These are phyloP conservation scores for Chytriomyces sp. DNA, from an alignment of 192 early-diverging fungal species.

Conservation along the genomic window DNA sequence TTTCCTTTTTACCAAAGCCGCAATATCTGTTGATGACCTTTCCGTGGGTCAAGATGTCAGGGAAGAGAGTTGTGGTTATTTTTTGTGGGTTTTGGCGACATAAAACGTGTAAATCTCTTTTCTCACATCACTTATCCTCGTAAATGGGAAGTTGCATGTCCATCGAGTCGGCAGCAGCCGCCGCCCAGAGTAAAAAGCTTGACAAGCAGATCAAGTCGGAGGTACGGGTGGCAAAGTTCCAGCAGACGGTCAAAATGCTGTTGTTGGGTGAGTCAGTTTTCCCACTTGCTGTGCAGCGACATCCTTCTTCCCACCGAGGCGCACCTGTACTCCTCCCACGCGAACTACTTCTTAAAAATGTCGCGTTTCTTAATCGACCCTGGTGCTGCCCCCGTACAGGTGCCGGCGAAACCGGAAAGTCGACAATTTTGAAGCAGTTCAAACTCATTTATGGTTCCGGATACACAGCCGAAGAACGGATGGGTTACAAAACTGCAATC, in stretches of 20 bases:
- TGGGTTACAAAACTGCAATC: slow-evolving; percentile 38
- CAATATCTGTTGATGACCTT: too few species aligned
- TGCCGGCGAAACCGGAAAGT: slow-evolving; percentile 56
- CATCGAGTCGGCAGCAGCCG: slow-evolving; percentile 43
- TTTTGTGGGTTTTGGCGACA: too few species aligned
- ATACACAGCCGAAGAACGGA: slow-evolving; percentile 39
- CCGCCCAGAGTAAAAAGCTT: slow-evolving; percentile 55
- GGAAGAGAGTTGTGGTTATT: too few species aligned
- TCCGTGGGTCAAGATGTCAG: too few species aligned
- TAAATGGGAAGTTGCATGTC: slow-evolving; percentile 44
- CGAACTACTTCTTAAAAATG: not conserved
- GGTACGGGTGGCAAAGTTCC: slow-evolving; percentile 26
- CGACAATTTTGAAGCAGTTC: slow-evolving; percentile 55
- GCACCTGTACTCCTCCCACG: not conserved
- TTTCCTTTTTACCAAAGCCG: too few species aligned
- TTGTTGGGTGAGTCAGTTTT: slow-evolving; percentile 36
- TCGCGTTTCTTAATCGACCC: not conserved
- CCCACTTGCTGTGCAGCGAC: not conserved
- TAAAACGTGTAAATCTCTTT: too few species aligned
- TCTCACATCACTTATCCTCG: not conserved
- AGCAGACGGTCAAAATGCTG: slow-evolving; percentile 42
- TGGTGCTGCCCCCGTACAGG: slow-evolving; percentile 27
- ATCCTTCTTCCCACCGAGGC: slow-evolving; percentile 2
- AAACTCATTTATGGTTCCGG: slow-evolving; percentile 46
- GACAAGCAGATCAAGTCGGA: slow-evolving; percentile 52